Evolutionary conservation across 2,329 filamentous ascomycete species (phyloP).

Genomic region (Arthrobotrys pseudoclavata): DNA sequence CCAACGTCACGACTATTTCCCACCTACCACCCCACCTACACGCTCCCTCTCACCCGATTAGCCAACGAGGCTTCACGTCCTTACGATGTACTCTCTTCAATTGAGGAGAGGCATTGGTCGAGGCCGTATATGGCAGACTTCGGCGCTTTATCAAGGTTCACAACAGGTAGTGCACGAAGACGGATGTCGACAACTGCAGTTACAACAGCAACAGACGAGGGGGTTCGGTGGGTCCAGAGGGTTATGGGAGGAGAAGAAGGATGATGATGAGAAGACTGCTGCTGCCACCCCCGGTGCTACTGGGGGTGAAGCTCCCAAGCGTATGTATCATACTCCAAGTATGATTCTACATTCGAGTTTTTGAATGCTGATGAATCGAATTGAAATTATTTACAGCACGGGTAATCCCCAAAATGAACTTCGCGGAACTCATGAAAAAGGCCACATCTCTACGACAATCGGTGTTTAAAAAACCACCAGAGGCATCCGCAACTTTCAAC

Average conservation of each 20-base stretch:
- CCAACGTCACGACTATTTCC: slow-evolving; percentile 15
- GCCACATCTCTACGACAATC: slow-evolving; percentile 26
- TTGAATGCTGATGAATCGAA: not conserved
- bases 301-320: slow-evolving; percentile 8
- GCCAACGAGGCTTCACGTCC: not conserved
- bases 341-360: not conserved
- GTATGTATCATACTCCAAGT: no score
- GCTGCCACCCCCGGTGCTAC: not conserved
- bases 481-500: slow-evolving; percentile 3
- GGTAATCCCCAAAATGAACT: slow-evolving; percentile 51
- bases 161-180: slow-evolving; percentile 3
- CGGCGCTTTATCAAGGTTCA: slow-evolving; percentile 34
- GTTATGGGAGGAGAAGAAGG: slow-evolving; percentile 28
- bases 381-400: slow-evolving; percentile 14
- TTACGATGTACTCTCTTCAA: slow-evolving; percentile 54
- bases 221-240: slow-evolving; percentile 27
- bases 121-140: slow-evolving; percentile 57
- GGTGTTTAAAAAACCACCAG: slow-evolving; percentile 29
- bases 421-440: slow-evolving; percentile 47
- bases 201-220: slow-evolving; percentile 11
- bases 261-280: not conserved
- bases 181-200: not conserved
- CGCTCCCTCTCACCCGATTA: not conserved
- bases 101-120: slow-evolving; percentile 55
- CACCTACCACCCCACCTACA: not conserved